Base-by-base conservation (phyloP, 192 early-diverging fungal species). In the Backusella macrospora region DNA sequence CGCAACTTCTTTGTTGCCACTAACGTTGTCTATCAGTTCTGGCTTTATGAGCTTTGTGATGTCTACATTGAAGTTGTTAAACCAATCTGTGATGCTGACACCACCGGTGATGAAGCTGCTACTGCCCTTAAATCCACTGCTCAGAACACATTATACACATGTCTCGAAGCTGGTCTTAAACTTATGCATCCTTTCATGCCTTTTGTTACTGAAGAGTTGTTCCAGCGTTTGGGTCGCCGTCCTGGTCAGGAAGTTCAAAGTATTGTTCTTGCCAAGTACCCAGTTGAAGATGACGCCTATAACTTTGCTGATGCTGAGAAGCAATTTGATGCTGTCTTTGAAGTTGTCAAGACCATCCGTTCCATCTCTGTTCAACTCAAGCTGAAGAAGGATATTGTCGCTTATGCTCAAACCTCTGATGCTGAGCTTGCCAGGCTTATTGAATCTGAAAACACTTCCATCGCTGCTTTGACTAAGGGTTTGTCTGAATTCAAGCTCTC, bases 101-200 rank as follows among this genome's bases (percentile, higher is more conserved):
- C 85, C 46, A 75, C 84, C 26, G 81, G 73, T 6, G 79, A 86
- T 62, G 86, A 85, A 46, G 74, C 72, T 62, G 77, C 82, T 29
- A 76, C 82, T 1, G 72, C 72, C 16, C 80, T 81, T 39, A 86
- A 83, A 75, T 66, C 75, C 68, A 89, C 91, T 67, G 88, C 92
- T 6, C 91, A 91, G 80, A 90, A 98, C 71, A 95, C 93, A 12
- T 85, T 99, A 49, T 98, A 97, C 84, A 98, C 95, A 6, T 97
- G 96, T 83, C 86, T 98, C 65, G 96, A 99, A 73, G 84, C 87
- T 67, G 97, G 93, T 14, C 85, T 99, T 73, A 93, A 90, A 76
- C 83, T 99, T 67, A 85, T 99, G 75, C 96, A 98, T 76, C 98
- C 98, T 48, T 94, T 99, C 85, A 98, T 98, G 95, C 98, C 98